A percentile compares a stretch with the other conserved stretches of the same genome.
Conservation (phyloP, 371 early-diverging fungal genomes). For the Circinella umbellata region DNA sequence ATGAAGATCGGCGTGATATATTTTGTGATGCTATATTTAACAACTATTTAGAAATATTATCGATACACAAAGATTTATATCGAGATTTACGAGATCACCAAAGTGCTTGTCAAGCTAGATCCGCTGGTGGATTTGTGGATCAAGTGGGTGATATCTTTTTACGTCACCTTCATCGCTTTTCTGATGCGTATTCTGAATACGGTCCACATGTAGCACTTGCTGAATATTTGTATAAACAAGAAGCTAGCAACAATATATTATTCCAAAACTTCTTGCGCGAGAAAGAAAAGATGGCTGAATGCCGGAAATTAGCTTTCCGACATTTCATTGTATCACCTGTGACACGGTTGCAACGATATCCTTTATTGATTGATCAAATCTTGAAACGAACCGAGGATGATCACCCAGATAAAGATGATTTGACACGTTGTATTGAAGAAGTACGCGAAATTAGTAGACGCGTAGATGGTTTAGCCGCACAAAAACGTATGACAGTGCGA, state of each 20-base stretch:
- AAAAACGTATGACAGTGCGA: constrained; percentile 35
- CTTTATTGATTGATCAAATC: constrained; percentile 82
- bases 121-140: constrained; percentile 62
- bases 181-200: constrained; percentile 80
- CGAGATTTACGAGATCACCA: constrained; percentile 78
- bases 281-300: constrained; percentile 65
- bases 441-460: constrained; percentile 68
- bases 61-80: constrained; percentile 73
- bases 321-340: constrained; percentile 71
- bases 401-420: constrained; percentile 71
- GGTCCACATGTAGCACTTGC: constrained; percentile 87
- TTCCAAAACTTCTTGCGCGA: constrained; percentile 79
- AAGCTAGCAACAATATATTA: constrained; percentile 66
- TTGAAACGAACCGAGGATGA: constrained; percentile 78
- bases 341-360: constrained; percentile 88
- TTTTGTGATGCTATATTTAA: constrained; percentile 84
- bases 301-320: constrained; percentile 67
- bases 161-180: constrained; percentile 67
- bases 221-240: constrained; percentile 79
- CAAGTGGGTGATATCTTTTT: constrained; percentile 88
- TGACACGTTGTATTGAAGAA: constrained; percentile 65
- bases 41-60: constrained; percentile 78
- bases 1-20: constrained; percentile 55
- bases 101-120: constrained; percentile 54
- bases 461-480: constrained; percentile 40